Conservation (phyloP, 2,329 filamentous ascomycete genomes). For the Aspergillus bombycis region DNA sequence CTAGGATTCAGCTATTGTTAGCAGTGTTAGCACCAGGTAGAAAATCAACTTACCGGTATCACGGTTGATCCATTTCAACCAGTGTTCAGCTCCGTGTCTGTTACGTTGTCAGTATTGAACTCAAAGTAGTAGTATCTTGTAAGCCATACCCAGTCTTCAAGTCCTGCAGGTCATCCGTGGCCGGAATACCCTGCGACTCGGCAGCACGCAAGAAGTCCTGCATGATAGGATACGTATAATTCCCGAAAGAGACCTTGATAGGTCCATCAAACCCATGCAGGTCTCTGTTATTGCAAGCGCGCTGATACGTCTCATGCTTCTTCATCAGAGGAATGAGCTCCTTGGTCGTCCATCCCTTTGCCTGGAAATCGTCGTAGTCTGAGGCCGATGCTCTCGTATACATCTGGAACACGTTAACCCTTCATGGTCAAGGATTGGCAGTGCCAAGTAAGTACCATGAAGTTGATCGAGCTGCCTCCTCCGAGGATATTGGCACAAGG, state of each 20-base stretch:
- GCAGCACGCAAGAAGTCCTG: slow-evolving; percentile 76
- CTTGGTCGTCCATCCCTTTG: slow-evolving; percentile 77
- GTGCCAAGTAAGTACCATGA: slow-evolving; percentile 58
- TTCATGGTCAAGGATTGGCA: not conserved
- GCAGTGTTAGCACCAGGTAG: not conserved
- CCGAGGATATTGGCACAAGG: slow-evolving; percentile 73
- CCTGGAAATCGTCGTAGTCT: slow-evolving; percentile 78
- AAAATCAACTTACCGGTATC: slow-evolving; percentile 47
- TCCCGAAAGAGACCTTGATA: slow-evolving; percentile 80
- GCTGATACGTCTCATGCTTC: slow-evolving; percentile 80
- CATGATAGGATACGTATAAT: slow-evolving; percentile 80
- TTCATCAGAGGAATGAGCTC: slow-evolving; percentile 76
- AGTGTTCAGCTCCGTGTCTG: slow-evolving; percentile 73
- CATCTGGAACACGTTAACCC: slow-evolving; percentile 54
- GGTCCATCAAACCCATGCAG: slow-evolving; percentile 77
- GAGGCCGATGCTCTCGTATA: slow-evolving; percentile 73
- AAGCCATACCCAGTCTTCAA: slow-evolving; percentile 49
- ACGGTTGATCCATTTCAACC: slow-evolving; percentile 83
- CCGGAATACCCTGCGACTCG: slow-evolving; percentile 73
- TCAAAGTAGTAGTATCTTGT: not conserved
- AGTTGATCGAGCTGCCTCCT: slow-evolving; percentile 75
- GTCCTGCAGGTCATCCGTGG: slow-evolving; percentile 77
- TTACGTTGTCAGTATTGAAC: not conserved
- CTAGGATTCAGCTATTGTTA: slow-evolving; percentile 51
- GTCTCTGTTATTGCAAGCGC: slow-evolving; percentile 62